Percentiles rank a stretch among this genome's conserved stretches.
These are phyloP conservation scores for Cynanchum wilfordii DNA, from an alignment of 257 asterid species.

Conservation along the genomic window DNA sequence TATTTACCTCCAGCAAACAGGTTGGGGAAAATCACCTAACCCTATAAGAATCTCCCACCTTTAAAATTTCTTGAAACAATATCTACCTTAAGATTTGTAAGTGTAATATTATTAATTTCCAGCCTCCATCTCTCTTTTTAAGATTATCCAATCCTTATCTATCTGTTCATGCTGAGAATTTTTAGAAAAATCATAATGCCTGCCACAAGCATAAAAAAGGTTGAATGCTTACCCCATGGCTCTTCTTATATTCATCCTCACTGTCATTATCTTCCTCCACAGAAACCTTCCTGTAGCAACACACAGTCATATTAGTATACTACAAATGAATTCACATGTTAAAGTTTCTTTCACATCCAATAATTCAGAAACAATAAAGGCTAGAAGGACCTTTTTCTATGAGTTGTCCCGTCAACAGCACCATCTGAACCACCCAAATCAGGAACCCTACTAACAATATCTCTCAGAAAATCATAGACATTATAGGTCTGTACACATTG, in stretches of 20 bases:
- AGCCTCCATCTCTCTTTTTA: background rate
- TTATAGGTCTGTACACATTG: slow-evolving; percentile 84
- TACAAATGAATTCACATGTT: background rate
- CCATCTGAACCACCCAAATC: slow-evolving; percentile 52
- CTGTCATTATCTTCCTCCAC: slow-evolving; percentile 12
- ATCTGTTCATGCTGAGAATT: background rate
- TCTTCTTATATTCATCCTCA: slow-evolving; percentile 12
- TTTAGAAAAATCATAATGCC: background rate
- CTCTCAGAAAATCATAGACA: slow-evolving; percentile 91
- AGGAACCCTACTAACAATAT: slow-evolving; percentile 93
- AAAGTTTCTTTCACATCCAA: too few species aligned
- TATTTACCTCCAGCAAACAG: background rate
- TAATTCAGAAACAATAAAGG: background rate
- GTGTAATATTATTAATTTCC: background rate
- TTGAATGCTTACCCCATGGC: slow-evolving; percentile 4
- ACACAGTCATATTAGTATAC: background rate
- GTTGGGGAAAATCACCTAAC: too few species aligned
- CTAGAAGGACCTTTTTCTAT: slow-evolving; percentile 4
- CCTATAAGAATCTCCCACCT: too few species aligned
- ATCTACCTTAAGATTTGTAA: background rate
- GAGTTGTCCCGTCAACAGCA: slow-evolving; percentile 9
- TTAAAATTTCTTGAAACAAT: background rate
- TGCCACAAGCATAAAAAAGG: background rate
- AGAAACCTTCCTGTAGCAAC: slow-evolving; percentile 12
- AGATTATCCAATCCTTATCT: background rate